Evolutionary conservation across 1,139 yeast species (phyloP).

Genomic region (Candida smagusa): DNA sequence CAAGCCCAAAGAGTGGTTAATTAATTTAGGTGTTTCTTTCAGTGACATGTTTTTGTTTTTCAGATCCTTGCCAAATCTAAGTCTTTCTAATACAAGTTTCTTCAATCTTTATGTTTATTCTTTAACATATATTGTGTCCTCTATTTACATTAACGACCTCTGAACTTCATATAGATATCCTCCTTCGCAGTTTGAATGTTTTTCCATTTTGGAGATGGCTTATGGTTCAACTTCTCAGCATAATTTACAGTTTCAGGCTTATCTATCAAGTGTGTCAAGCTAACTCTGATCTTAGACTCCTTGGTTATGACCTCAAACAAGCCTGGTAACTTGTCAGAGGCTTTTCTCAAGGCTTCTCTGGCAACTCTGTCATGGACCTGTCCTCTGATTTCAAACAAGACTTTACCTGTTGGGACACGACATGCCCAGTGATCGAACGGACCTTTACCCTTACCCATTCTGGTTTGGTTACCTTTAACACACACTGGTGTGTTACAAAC

Average conservation of each 20-base stretch:
- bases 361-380: constrained; percentile 86
- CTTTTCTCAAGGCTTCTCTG: constrained; percentile 86
- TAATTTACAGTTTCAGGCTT: constrained; percentile 51
- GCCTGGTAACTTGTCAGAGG: constrained; percentile 91
- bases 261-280: constrained; percentile 49
- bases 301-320: constrained; percentile 78
- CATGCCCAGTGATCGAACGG: constrained; percentile 97
- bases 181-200: constrained; percentile 49
- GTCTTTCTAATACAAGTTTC: no score
- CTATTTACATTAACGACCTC: constrained; percentile 44
- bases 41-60: constrained; percentile 17
- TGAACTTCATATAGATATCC: constrained; percentile 48
- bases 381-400: constrained; percentile 81
- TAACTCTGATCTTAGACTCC: constrained; percentile 67
- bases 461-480: constrained; percentile 95
- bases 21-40: constrained; percentile 31
- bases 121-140: no score
- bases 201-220: constrained; percentile 65
- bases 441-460: constrained; percentile 99
- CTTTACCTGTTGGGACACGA: constrained; percentile 93
- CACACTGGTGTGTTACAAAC: constrained; percentile 88
- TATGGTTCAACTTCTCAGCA: constrained; percentile 49
- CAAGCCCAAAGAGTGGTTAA: constrained; percentile 28
- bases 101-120: no score
- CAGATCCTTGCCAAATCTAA: constrained; percentile 1